phyloP scores from a whole-genome alignment of 129 eudicot genomes.

The Erigeron canadensis region DNA sequence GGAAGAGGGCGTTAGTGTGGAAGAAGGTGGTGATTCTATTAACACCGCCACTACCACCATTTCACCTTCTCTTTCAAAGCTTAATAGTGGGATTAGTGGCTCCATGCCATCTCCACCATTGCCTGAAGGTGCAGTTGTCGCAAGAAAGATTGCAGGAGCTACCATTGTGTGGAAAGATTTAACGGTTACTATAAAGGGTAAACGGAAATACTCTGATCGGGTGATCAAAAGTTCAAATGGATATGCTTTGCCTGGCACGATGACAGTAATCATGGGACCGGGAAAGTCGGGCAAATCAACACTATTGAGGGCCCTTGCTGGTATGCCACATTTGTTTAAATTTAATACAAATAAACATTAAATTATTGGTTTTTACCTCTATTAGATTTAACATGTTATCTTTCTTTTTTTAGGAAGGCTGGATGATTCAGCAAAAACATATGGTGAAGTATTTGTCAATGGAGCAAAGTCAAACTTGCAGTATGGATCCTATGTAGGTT shows the following conservation, averaged over 20 bases:
- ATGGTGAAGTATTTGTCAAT: constrained; percentile 85
- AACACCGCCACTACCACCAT: constrained; percentile 65
- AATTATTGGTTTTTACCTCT: neutral
- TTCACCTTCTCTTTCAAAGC: constrained; percentile 78
- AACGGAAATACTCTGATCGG: constrained; percentile 83
- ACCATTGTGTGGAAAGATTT: constrained; percentile 89
- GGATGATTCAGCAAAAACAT: constrained; percentile 78
- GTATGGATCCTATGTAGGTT: constrained; percentile 89
- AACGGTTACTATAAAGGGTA: constrained; percentile 83
- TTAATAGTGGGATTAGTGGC: constrained; percentile 84
- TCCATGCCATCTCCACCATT: constrained; percentile 74
- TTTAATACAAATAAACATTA: neutral
- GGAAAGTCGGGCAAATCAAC: constrained; percentile 96
- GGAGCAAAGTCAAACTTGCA: constrained; percentile 65
- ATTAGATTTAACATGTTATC: constrained; percentile 17
- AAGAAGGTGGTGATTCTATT: constrained; percentile 63
- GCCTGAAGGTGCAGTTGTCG: constrained; percentile 63
- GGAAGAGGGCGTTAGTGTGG: constrained; percentile 23
- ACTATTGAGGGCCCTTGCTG: constrained; percentile 87
- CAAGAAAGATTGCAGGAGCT: constrained; percentile 69
- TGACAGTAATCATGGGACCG: constrained; percentile 99
- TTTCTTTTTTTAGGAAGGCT: constrained; percentile 65
- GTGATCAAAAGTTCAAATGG: constrained; percentile 85
- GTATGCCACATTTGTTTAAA: constrained; percentile 34
- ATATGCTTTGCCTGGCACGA: constrained; percentile 88